Evolutionary conservation across 306 rosid species (phyloP).

Genomic region (Citrullus amarus): DNA sequence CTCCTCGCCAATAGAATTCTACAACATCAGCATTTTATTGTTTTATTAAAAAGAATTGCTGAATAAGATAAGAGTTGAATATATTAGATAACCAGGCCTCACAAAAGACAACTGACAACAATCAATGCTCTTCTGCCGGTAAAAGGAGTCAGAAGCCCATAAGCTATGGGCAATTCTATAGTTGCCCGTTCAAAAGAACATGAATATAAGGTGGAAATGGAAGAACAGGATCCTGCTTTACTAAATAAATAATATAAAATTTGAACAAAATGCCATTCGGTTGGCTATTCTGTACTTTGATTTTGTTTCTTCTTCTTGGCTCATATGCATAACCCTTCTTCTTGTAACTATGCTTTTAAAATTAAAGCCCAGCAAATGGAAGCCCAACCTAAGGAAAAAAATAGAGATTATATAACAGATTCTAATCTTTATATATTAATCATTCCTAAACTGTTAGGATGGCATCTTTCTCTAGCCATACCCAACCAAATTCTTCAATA

Average conservation of each 20-base stretch:
- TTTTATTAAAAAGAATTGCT: neutral
- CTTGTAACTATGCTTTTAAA: neutral
- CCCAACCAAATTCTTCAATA: neutral
- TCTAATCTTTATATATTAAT: neutral
- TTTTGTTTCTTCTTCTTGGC: neutral
- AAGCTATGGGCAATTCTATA: neutral
- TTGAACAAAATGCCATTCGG: too few species aligned
- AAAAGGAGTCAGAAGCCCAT: neutral
- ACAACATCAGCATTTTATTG: conserved; percentile 6
- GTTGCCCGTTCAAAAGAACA: neutral
- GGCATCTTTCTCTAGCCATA: neutral
- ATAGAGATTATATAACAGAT: neutral
- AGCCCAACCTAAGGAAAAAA: too few species aligned
- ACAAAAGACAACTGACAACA: neutral
- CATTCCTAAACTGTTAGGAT: neutral
- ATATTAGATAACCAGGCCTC: neutral
- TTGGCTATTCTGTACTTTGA: neutral
- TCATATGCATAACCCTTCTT: neutral
- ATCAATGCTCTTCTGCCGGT: neutral
- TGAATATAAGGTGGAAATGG: neutral
- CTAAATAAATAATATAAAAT: neutral
- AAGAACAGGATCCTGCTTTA: neutral
- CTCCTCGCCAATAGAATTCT: conserved; percentile 81
- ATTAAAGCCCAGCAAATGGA: neutral
- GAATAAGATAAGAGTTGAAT: neutral